Conservation (phyloP, 2,329 filamentous ascomycete genomes). For the Tolypocladium inflatum region DNA sequence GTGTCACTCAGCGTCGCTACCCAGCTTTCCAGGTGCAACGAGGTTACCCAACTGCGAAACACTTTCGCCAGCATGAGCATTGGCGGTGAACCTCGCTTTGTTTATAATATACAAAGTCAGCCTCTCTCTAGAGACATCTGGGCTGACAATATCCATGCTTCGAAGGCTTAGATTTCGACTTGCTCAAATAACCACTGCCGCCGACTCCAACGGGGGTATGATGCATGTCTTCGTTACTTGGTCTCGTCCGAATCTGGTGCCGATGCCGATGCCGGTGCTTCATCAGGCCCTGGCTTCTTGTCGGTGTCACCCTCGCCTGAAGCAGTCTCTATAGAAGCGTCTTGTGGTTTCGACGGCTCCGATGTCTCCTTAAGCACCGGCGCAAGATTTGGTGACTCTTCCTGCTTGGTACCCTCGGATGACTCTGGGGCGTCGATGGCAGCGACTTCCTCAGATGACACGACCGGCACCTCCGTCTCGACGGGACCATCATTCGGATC, state of each 20-base stretch:
- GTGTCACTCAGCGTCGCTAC: too few species aligned
- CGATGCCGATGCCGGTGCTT: background rate
- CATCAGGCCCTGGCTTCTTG: background rate
- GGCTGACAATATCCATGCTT: background rate
- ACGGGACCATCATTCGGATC: background rate
- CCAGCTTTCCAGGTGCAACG: too few species aligned
- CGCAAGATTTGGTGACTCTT: background rate
- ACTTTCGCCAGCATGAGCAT: too few species aligned
- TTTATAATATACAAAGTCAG: background rate
- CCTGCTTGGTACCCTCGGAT: background rate
- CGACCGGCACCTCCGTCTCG: background rate
- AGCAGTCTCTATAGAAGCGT: background rate
- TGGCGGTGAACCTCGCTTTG: too few species aligned
- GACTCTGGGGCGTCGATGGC: background rate
- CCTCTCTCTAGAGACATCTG: background rate
- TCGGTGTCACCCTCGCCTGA: background rate
- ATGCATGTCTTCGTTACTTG: background rate
- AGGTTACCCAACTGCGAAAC: too few species aligned
- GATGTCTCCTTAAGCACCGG: background rate
- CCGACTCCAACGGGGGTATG: background rate
- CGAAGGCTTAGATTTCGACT: background rate
- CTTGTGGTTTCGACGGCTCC: background rate
- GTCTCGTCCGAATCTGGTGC: background rate
- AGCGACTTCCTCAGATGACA: background rate
- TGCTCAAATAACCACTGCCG: background rate